Conservation (phyloP, 495 filamentous ascomycete species). For the Penicillium parvum region DNA sequence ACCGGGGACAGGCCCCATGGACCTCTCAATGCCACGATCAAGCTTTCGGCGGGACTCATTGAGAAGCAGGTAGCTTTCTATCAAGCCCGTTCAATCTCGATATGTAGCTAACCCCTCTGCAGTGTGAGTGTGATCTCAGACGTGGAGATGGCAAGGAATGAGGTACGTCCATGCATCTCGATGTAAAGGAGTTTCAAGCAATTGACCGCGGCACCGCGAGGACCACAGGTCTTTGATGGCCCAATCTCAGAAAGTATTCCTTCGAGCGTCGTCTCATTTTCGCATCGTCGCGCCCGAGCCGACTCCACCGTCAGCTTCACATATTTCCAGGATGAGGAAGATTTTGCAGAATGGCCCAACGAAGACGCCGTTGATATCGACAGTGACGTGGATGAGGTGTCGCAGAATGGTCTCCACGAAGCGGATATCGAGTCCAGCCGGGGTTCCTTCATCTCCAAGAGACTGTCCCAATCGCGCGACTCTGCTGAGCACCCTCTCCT, state of each 20-base stretch:
- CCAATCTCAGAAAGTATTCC: constrained; percentile 94
- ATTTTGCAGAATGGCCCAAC: constrained; percentile 46
- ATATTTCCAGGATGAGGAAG: constrained; percentile 67
- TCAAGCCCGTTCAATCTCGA: not conserved
- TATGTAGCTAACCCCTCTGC: constrained; percentile 16
- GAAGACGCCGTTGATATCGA: constrained; percentile 51
- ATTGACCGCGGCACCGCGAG: not conserved
- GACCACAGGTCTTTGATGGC: constrained; percentile 74
- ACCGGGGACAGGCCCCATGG: constrained; percentile 18
- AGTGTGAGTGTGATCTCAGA: constrained; percentile 80
- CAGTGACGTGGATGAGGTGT: constrained; percentile 51
- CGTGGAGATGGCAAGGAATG: constrained; percentile 98
- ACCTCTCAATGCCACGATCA: constrained; percentile 24
- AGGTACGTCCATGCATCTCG: constrained; percentile 50
- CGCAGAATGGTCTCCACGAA: constrained; percentile 27
- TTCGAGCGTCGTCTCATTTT: constrained; percentile 82
- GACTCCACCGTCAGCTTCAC: constrained; percentile 87
- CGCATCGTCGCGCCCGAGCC: constrained; percentile 67
- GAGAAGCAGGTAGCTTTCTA: constrained; percentile 58
- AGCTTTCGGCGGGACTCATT: constrained; percentile 60
- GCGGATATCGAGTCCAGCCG: constrained; percentile 31
- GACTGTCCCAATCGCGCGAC: constrained; percentile 54
- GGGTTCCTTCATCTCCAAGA: constrained; percentile 39
- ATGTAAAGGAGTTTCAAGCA: not conserved
- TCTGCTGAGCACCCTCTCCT: constrained; percentile 74